Percentiles rank a stretch among this genome's conserved stretches.
phyloP scores from a whole-genome alignment of 208 protist species.

The Trichomonas vaginalis region DNA sequence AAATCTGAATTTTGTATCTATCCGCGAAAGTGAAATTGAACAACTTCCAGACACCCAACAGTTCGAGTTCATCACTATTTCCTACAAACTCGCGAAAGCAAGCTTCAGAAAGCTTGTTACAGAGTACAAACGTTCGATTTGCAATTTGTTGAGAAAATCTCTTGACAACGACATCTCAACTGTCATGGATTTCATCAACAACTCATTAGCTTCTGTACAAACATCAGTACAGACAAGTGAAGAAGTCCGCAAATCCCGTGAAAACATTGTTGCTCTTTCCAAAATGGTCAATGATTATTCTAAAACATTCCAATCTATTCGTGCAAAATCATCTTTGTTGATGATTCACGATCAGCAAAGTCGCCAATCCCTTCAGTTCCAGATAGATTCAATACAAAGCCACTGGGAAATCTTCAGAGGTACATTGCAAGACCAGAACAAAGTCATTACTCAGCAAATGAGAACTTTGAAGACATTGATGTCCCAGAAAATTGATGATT shows the following conservation, averaged over 20 bases:
- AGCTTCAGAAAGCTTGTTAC: background rate
- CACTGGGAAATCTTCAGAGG: conserved; percentile 2
- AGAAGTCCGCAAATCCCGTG: background rate
- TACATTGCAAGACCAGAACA: background rate
- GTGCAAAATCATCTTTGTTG: background rate
- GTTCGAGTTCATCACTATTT: background rate
- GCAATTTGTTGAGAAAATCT: background rate
- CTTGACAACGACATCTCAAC: background rate
- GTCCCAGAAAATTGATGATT: background rate
- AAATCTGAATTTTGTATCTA: background rate
- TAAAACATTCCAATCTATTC: background rate
- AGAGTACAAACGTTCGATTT: background rate
- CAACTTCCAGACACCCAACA: background rate
- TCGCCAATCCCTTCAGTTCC: background rate
- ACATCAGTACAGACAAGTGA: background rate
- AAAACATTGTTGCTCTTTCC: background rate
- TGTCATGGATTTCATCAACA: conserved; percentile 17
- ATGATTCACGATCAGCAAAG: conserved; percentile 7
- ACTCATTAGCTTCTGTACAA: background rate
- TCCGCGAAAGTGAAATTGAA: background rate
- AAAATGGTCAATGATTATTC: background rate
- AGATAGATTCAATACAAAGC: background rate
- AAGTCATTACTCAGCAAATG: background rate
- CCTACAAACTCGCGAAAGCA: background rate
- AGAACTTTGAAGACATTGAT: background rate